Evolutionary conservation across 1,139 yeast species (phyloP), one percentile per base, ranked within the genome.

Genomic region (Suhomyces atakaporum): DNA sequence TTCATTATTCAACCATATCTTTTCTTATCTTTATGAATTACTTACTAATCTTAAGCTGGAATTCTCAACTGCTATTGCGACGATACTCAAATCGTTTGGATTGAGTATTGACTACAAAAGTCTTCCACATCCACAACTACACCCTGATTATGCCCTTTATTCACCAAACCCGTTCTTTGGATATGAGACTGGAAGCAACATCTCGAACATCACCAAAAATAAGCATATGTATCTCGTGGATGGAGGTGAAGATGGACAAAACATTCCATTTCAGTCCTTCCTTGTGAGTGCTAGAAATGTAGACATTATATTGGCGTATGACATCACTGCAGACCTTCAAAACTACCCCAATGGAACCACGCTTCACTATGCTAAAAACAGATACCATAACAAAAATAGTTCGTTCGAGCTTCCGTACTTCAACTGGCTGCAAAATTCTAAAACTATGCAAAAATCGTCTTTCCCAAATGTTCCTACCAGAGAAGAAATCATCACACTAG

Each of bases 161-260:
- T 64, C 77, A 9, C 95, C 95, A 3, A 88, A 86, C 48, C 96
- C 96, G 4, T 89, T 85, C 58, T 72, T 28, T 6, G 7, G 25
- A 13, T 15, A 22, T 13, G 18, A n/a, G 7, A 15, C 15, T 8
- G 39, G 43, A 8, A 24, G 34, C 3, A 27, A 27, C 7, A 40
- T 62, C 2, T 35, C 49, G 3, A 27, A 27, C 7, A 40, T 62
- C 2, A 35, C 49, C 3, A 35, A 44, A 4, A 49, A 44, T 20
- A 35, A 45, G 5, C 61, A 62, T 35, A 42, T 66, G 28, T 66
- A 62, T 40, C 45, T 69, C 13, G 70, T 62, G 1, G 75, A 69
- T 43, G 75, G 75, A 1, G 75, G 75, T 3, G 71, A 66, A 32
- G 73, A 67, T 45, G 73, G 74, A 3, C 71, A 67, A 37, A 69